Percentiles rank a stretch among this genome's conserved stretches.
Evolutionary conservation across 2,329 filamentous ascomycete genomes (phyloP).

Genomic region (Phyllosticta citribraziliensis): DNA sequence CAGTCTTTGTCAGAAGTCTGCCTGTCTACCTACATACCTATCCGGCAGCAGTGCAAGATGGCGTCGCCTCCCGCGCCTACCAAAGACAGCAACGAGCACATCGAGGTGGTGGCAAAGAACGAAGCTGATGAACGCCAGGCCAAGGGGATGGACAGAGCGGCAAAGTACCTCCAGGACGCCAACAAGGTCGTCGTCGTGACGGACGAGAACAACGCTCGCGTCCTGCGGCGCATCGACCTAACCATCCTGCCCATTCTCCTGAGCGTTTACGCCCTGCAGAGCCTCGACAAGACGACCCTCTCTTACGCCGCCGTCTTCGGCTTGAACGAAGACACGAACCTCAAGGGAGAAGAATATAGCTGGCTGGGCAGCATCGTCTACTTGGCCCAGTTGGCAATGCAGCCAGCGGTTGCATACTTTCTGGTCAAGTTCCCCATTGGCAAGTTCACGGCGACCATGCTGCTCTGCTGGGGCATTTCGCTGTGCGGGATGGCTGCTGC

Average conservation of each 20-base stretch:
- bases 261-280: constrained; percentile 53
- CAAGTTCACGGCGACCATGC: constrained; percentile 39
- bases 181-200: constrained; percentile 40
- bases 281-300: constrained; percentile 53
- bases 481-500: constrained; percentile 54
- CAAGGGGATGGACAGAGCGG: constrained; percentile 36
- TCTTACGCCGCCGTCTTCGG: constrained; percentile 17
- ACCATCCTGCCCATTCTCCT: constrained; percentile 46
- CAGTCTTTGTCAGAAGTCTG: not conserved
- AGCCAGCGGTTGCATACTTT: constrained; percentile 35
- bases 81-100: not conserved
- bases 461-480: constrained; percentile 43
- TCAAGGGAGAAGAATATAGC: constrained; percentile 12
- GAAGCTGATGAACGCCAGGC: not conserved
- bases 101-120: not conserved
- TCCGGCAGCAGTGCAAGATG: not conserved
- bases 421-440: constrained; percentile 45
- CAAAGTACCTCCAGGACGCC: constrained; percentile 36
- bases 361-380: constrained; percentile 13
- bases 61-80: not conserved
- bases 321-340: constrained; percentile 11
- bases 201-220: constrained; percentile 37
- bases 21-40: not conserved
- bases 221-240: constrained; percentile 41
- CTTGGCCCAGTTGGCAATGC: not conserved